Conservation (phyloP, 1,284 basidiomycete genomes). For the Rhodofomes roseus region DNA sequence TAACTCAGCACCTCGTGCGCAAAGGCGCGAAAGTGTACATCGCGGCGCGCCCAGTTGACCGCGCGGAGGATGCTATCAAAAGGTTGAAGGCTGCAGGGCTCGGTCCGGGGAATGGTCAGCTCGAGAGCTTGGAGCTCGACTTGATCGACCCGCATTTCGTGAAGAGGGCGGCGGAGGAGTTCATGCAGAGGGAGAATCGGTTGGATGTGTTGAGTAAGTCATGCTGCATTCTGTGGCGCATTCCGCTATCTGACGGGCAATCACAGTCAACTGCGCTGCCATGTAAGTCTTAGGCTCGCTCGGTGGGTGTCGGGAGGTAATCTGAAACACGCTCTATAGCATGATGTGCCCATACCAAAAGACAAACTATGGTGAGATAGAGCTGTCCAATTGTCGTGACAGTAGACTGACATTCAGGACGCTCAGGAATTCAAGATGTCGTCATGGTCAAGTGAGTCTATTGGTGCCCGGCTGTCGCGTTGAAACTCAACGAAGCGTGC, state of each 20-base stretch:
- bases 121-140: conserved; percentile 45
- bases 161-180: conserved; percentile 41
- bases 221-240: background rate
- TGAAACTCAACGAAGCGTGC: background rate
- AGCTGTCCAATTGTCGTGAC: background rate
- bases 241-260: background rate
- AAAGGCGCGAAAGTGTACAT: conserved; percentile 44
- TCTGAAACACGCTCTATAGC: conserved; percentile 8
- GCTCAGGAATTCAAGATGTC: conserved; percentile 33
- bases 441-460: conserved; percentile 40
- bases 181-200: conserved; percentile 42
- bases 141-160: conserved; percentile 39
- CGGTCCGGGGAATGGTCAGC: conserved; percentile 30
- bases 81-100: conserved; percentile 32
- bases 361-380: conserved; percentile 31
- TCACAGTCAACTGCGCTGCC: conserved; percentile 50
- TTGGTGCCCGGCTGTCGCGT: background rate
- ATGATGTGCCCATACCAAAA: conserved; percentile 27
- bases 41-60: conserved; percentile 35
- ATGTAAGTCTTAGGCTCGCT: conserved; percentile 28
- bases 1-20: conserved; percentile 33
- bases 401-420: background rate
- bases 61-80: conserved; percentile 37
- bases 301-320: background rate
- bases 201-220: conserved; percentile 49